phyloP scores from a whole-genome alignment of 2,329 filamentous ascomycete genomes.

The Hypoxylon sp. region DNA sequence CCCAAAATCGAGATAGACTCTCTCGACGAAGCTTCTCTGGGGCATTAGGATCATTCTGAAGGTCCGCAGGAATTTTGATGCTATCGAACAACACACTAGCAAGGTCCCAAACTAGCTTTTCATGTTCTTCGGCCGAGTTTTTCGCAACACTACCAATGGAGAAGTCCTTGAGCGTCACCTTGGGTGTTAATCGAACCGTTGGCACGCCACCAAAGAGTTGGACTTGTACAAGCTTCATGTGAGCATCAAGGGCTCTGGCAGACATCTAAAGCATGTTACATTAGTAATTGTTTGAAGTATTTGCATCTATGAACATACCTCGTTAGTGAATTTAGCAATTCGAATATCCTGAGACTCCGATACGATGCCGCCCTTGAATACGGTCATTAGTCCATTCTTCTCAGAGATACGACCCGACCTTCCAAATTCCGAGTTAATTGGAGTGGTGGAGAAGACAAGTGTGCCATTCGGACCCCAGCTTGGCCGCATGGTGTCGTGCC shows the following conservation, averaged over 20 bases:
- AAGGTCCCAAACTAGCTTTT: conserved; percentile 86
- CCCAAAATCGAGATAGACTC: conserved; percentile 77
- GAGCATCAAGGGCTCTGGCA: conserved; percentile 67
- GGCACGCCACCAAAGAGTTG: conserved; percentile 71
- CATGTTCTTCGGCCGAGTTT: conserved; percentile 68
- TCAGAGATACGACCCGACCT: conserved; percentile 53
- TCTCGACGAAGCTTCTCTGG: conserved; percentile 67
- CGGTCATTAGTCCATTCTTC: conserved; percentile 66
- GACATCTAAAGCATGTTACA: conserved; percentile 61
- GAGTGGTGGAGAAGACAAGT: conserved; percentile 73
- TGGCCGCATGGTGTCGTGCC: conserved; percentile 81
- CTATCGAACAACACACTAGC: conserved; percentile 89
- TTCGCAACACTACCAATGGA: conserved; percentile 55
- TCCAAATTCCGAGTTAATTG: conserved; percentile 51
- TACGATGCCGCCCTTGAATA: conserved; percentile 70
- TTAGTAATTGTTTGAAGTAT: conserved; percentile 45
- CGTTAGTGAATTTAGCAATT: conserved; percentile 73
- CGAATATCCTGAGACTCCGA: conserved; percentile 75
- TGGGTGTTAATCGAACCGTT: conserved; percentile 64
- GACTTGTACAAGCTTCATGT: conserved; percentile 70
- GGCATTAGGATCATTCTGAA: conserved; percentile 55
- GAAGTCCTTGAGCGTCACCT: conserved; percentile 66
- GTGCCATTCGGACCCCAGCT: conserved; percentile 83
- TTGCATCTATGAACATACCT: conserved; percentile 57
- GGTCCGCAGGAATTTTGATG: conserved; percentile 62